A percentile compares a stretch with the other conserved stretches of the same genome.
These are phyloP conservation scores for Candida michaelii DNA, from an alignment of 805 yeast species.

Conservation along the genomic window DNA sequence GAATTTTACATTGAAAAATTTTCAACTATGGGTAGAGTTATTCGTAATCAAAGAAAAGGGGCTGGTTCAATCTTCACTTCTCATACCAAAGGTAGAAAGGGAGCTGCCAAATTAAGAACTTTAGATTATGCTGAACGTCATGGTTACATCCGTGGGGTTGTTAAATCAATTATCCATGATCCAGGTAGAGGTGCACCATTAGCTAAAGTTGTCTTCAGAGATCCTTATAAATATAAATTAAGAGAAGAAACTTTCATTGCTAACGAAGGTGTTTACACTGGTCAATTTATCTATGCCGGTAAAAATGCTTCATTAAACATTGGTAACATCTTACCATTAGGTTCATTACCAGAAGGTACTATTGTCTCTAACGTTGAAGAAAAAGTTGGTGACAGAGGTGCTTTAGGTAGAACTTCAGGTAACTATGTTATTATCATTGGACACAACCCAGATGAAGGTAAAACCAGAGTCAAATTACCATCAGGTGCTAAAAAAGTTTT, in stretches of 20 bases:
- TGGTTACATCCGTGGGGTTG: slow-evolving; percentile 99
- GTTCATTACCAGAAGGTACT: slow-evolving; percentile 99
- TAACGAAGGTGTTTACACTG: slow-evolving; percentile 99
- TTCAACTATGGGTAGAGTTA: slow-evolving; percentile 82
- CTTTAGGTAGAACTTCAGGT: slow-evolving; percentile 99
- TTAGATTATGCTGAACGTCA: slow-evolving; percentile 99
- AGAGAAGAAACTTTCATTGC: slow-evolving; percentile 99
- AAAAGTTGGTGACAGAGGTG: slow-evolving; percentile 99
- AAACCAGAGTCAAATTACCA: slow-evolving; percentile 99
- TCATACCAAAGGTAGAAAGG: slow-evolving; percentile 99
- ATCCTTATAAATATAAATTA: slow-evolving; percentile 97
- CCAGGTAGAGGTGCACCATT: slow-evolving; percentile 99
- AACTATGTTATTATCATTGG: slow-evolving; percentile 98
- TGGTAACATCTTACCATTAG: slow-evolving; percentile 97
- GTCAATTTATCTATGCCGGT: slow-evolving; percentile 99
- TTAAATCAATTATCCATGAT: slow-evolving; percentile 97
- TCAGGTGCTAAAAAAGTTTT: slow-evolving; percentile 98
- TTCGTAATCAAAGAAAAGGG: slow-evolving; percentile 99
- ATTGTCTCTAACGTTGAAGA: slow-evolving; percentile 97
- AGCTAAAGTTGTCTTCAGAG: slow-evolving; percentile 98
- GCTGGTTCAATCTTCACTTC: slow-evolving; percentile 99
- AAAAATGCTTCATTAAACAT: slow-evolving; percentile 95
- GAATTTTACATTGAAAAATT: slow-evolving; percentile 1
- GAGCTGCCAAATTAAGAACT: slow-evolving; percentile 99
- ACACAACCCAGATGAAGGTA: slow-evolving; percentile 98